Evolutionary conservation across 345 rosid species (phyloP).

Genomic region (Hypericum perforatum): DNA sequence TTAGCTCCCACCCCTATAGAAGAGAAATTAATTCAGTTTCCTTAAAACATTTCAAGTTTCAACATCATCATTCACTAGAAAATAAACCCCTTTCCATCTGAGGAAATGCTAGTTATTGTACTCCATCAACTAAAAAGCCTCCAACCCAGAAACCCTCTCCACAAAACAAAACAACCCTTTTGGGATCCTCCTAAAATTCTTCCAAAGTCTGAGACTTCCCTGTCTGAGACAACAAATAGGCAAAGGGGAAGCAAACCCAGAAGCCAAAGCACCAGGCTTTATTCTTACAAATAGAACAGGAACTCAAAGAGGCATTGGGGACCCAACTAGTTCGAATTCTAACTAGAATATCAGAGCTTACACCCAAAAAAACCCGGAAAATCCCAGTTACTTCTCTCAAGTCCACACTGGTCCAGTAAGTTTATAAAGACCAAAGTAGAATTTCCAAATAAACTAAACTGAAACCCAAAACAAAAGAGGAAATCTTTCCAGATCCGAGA

Average conservation of each 20-base stretch:
- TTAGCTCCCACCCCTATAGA: slow-evolving; percentile 17
- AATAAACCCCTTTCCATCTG: slow-evolving; percentile 15
- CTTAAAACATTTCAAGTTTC: slow-evolving; percentile 22
- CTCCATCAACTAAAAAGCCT: slow-evolving; percentile 25
- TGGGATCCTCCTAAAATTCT: slow-evolving; percentile 20
- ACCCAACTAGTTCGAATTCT: no score
- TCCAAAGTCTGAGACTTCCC: slow-evolving; percentile 15
- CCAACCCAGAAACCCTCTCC: slow-evolving; percentile 15
- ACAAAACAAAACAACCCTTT: slow-evolving; percentile 12
- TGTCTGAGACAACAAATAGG: slow-evolving; percentile 14
- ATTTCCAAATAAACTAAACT: no score
- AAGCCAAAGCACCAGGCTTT: no score
- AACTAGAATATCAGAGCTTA: no score
- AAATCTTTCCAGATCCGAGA: no score
- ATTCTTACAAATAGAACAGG: no score
- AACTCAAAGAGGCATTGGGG: no score
- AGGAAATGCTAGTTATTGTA: slow-evolving; percentile 10
- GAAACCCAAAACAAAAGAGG: no score
- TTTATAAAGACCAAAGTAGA: no score
- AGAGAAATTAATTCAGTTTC: slow-evolving; percentile 36
- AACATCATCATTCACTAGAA: slow-evolving; percentile 21
- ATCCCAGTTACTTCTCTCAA: no score
- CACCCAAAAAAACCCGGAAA: no score
- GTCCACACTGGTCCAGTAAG: no score
- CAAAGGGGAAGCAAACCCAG: slow-evolving; percentile 14